Conservation (phyloP, 2,329 filamentous ascomycete species). For the Xylariales sp. region DNA sequence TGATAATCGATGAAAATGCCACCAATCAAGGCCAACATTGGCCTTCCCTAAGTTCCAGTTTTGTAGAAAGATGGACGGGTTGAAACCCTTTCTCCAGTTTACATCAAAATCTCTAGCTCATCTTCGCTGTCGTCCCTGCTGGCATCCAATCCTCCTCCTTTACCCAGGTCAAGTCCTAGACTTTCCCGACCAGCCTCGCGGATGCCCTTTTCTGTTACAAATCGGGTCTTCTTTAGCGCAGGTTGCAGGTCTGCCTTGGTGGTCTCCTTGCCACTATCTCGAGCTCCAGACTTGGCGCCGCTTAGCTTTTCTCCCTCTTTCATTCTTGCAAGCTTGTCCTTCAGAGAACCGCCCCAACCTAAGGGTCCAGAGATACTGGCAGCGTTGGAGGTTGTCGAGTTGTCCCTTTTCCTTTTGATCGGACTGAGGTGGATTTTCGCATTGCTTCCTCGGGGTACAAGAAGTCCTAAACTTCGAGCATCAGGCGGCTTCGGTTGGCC, state of each 20-base stretch:
- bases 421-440: conserved; percentile 53
- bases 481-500: conserved; percentile 33
- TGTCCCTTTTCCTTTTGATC: conserved; percentile 54
- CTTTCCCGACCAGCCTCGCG: conserved; percentile 73
- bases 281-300: conserved; percentile 8
- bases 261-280: conserved; percentile 22
- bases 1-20: no score
- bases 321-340: conserved; percentile 56
- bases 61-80: no score
- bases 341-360: conserved; percentile 55
- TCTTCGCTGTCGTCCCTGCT: conserved; percentile 31
- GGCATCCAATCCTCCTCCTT: conserved; percentile 19
- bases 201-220: conserved; percentile 73
- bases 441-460: conserved; percentile 29
- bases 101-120: conserved; percentile 39
- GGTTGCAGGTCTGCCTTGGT: conserved; percentile 30
- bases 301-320: conserved; percentile 52
- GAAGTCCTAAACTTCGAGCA: conserved; percentile 38
- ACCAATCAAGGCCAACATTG: no score
- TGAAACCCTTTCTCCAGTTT: no score
- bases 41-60: no score
- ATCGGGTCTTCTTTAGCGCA: conserved; percentile 71
- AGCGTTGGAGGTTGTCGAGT: conserved; percentile 33
- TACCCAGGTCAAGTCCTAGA: conserved; percentile 47
- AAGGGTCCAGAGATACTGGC: conserved; percentile 21